These are phyloP conservation scores for Xylaria intraflava DNA, from an alignment of 495 filamentous ascomycete genomes.

Conservation along the genomic window DNA sequence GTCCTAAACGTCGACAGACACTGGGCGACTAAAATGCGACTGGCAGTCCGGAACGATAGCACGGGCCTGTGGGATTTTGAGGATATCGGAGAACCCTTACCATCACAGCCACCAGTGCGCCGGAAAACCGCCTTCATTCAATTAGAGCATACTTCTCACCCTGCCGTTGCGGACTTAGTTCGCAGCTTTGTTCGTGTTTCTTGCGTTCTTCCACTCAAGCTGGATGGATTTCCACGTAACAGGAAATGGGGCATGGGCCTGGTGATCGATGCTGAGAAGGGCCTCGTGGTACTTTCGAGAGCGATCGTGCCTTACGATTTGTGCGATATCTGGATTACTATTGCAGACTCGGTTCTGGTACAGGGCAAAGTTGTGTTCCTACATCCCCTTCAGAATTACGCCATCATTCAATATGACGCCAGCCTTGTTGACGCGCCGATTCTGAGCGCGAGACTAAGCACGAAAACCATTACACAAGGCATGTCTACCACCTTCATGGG, in stretches of 20 bases:
- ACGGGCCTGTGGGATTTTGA: constrained; percentile 93
- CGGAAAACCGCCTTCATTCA: constrained; percentile 82
- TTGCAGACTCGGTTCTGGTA: constrained; percentile 92
- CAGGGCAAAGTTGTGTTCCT: constrained; percentile 92
- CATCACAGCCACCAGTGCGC: constrained; percentile 61
- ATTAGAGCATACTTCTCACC: constrained; percentile 81
- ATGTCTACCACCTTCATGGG: constrained; percentile 92
- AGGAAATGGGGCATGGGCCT: constrained; percentile 91
- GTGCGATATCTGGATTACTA: constrained; percentile 89
- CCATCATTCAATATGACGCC: constrained; percentile 91
- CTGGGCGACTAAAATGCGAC: constrained; percentile 88
- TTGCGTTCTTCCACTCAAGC: constrained; percentile 87
- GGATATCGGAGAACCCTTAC: constrained; percentile 73
- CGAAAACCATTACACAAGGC: constrained; percentile 74
- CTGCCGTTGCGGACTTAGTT: constrained; percentile 83
- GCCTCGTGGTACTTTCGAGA: constrained; percentile 84
- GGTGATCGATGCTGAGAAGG: constrained; percentile 93
- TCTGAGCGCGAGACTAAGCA: constrained; percentile 76
- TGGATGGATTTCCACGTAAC: constrained; percentile 91
- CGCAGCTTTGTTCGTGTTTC: constrained; percentile 90
- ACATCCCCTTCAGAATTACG: constrained; percentile 97
- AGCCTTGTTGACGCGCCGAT: constrained; percentile 88
- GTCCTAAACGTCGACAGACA: constrained; percentile 92
- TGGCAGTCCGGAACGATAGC: constrained; percentile 84
- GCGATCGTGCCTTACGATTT: constrained; percentile 94